Base-by-base conservation (phyloP, 2,329 filamentous ascomycete genomes). In the Cordyceps pruinosa region DNA sequence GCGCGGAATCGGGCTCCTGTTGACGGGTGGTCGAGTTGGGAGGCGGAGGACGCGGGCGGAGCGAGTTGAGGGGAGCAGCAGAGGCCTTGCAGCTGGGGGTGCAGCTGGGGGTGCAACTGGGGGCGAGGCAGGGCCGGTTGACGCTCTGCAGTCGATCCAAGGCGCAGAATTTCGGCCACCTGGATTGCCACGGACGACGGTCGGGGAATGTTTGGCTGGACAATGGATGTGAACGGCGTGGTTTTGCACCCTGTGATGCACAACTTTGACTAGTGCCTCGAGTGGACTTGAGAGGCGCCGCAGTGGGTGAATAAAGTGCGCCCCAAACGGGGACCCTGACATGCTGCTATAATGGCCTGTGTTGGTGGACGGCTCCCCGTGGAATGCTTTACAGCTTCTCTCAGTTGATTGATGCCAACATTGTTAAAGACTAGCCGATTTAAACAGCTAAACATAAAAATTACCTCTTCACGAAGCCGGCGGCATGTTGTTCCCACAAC, bases 231-330 rank as follows among this genome's bases (percentile, higher is more conserved):
- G 34, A 42, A 58, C 32, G 49, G 21, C 28, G 56, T 58, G 49
- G 56, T 58, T 58, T 58, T 58, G 42, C 35, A 41, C 34, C 48
- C 23, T 34, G 32, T 48, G 45, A 57, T 57, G 56, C 34, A 58
- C 56, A 42, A 35, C 48, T 58, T 48, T 53, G 48, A 32, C 42
- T 58, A 58, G 56, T 44, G 56, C 41, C 49, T 47, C 28, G 32
- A 46, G 56, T 57, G 56, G 55, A 51, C 55, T 37, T 46, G 37
- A n/a, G 26, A 48, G 19, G 26, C 28, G 41, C 21, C 21, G 23
- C 41, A 19, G 51, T 23, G 15, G 52, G 42, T 47, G 28, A 35
- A 41, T 23, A 42, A 53, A 21, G 41, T 30, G 26, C 41, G 13
- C 10, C n/a, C 42, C 44, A 47, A 55, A 47, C 13, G 52, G 52